Percentiles rank a stretch among this genome's conserved stretches.
phyloP scores from a whole-genome alignment of 257 asterid species.

The Fraxinus anomala region DNA sequence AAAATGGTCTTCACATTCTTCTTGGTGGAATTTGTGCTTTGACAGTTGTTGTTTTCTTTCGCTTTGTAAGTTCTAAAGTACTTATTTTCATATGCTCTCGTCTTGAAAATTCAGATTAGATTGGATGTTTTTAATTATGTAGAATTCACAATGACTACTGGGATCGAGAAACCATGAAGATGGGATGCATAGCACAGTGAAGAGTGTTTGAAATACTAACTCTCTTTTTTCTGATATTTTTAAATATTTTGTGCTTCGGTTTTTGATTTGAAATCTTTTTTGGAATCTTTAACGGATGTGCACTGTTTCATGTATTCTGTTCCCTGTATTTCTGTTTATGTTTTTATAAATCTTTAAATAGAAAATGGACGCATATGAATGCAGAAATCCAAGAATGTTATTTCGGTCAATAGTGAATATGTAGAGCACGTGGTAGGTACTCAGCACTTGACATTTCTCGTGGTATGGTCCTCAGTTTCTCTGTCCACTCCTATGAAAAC shows the following conservation, averaged over 20 bases:
- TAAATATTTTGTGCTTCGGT: conserved; percentile 3
- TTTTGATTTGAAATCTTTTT: background rate
- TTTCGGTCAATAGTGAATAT: background rate
- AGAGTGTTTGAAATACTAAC: conserved; percentile 9
- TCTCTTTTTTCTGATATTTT: conserved; percentile 14
- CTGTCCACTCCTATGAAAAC: background rate
- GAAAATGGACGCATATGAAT: background rate
- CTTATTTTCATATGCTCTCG: conserved; percentile 14
- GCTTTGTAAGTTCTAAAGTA: conserved; percentile 72
- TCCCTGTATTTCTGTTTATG: background rate
- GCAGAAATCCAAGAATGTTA: background rate
- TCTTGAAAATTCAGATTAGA: conserved; percentile 23
- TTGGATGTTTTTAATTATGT: background rate
- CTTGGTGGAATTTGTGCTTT: conserved; percentile 94
- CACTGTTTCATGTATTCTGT: background rate
- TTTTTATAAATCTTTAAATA: background rate
- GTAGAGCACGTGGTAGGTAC: background rate
- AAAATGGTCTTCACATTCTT: conserved; percentile 85
- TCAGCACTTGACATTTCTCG: background rate
- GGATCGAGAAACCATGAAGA: conserved; percentile 7
- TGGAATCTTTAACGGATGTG: background rate
- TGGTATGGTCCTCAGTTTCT: background rate
- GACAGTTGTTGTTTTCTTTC: conserved; percentile 82
- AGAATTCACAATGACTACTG: background rate
- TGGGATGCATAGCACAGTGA: conserved; percentile 13